Conservation (phyloP, 495 filamentous ascomycete species). For the Aspergillus ostianus region DNA sequence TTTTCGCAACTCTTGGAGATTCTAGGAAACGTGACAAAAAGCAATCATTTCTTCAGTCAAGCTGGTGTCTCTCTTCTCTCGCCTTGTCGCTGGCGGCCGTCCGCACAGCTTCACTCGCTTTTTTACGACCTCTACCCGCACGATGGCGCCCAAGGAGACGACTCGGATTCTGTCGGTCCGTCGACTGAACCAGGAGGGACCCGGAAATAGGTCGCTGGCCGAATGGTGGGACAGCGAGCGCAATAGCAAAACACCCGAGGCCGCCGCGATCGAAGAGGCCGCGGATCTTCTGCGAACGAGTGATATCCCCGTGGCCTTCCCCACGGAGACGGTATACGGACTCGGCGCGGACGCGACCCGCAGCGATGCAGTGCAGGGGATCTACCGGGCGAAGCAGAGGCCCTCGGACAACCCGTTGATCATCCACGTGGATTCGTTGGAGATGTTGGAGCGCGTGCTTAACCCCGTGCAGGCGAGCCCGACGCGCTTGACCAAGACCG, state of each 20-base stretch:
- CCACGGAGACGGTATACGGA: slow-evolving; percentile 97
- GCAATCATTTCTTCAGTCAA: slow-evolving; percentile 18
- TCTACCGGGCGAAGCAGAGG: slow-evolving; percentile 85
- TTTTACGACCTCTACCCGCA: slow-evolving; percentile 23
- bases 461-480: slow-evolving; percentile 24
- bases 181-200: slow-evolving; percentile 40
- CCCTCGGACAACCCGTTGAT: slow-evolving; percentile 96
- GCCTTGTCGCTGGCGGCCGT: slow-evolving; percentile 33
- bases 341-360: slow-evolving; percentile 92
- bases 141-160: slow-evolving; percentile 18
- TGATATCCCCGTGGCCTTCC: slow-evolving; percentile 84
- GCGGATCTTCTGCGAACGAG: slow-evolving; percentile 59
- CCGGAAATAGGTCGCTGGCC: slow-evolving; percentile 36
- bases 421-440: slow-evolving; percentile 79
- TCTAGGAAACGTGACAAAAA: not conserved
- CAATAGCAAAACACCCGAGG: slow-evolving; percentile 34
- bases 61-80: slow-evolving; percentile 29
- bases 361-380: slow-evolving; percentile 78
- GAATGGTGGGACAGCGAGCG: slow-evolving; percentile 49
- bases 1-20: not conserved
- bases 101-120: slow-evolving; percentile 34
- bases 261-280: slow-evolving; percentile 47
- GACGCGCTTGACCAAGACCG: slow-evolving; percentile 25
- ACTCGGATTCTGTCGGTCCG: slow-evolving; percentile 45
- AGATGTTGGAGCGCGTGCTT: slow-evolving; percentile 71